Percentiles rank a stretch among this genome's conserved stretches.
These are phyloP conservation scores for Henningerozyma blattae DNA, from an alignment of 805 yeast genomes.

Conservation along the genomic window DNA sequence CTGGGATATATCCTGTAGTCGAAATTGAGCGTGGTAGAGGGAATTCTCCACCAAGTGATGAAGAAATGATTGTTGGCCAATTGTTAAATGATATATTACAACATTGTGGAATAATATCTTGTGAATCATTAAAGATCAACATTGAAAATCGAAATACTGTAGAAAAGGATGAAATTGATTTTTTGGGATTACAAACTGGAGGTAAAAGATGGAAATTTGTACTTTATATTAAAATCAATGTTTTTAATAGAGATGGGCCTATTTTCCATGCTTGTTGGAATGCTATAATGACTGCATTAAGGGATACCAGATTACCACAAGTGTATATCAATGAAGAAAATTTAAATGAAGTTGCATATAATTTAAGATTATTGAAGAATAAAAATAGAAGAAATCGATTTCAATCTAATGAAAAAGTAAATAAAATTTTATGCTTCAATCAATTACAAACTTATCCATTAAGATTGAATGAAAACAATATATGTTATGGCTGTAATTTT, in stretches of 20 bases:
- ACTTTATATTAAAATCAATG: slow-evolving; percentile 60
- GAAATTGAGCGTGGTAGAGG: slow-evolving; percentile 64
- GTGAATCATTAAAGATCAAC: slow-evolving; percentile 33
- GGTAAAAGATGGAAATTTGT: slow-evolving; percentile 41
- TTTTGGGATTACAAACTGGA: slow-evolving; percentile 6
- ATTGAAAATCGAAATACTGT: slow-evolving; percentile 22
- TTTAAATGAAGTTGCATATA: too few relatives aligned
- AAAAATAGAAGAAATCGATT: too few relatives aligned
- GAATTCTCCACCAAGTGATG: slow-evolving; percentile 73
- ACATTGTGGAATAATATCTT: slow-evolving; percentile 42
- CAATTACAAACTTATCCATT: slow-evolving; percentile 28
- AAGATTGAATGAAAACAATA: slow-evolving; percentile 25
- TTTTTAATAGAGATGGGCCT: slow-evolving; percentile 75
- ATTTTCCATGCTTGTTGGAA: slow-evolving; percentile 66
- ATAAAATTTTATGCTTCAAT: too few relatives aligned
- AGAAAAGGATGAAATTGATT: too few relatives aligned
- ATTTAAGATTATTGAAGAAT: too few relatives aligned
- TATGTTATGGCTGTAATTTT: slow-evolving; percentile 38
- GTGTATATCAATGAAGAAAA: slow-evolving; percentile 63
- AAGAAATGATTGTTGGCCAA: slow-evolving; percentile 70
- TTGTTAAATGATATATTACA: slow-evolving; percentile 46
- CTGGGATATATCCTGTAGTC: slow-evolving; percentile 72
- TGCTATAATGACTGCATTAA: slow-evolving; percentile 51
- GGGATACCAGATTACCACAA: slow-evolving; percentile 48
- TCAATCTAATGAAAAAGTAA: too few relatives aligned